Evolutionary conservation across 306 rosid genomes (phyloP), one percentile per base, ranked within the genome.

Genomic region (Sphenostylis stenocarpa): DNA sequence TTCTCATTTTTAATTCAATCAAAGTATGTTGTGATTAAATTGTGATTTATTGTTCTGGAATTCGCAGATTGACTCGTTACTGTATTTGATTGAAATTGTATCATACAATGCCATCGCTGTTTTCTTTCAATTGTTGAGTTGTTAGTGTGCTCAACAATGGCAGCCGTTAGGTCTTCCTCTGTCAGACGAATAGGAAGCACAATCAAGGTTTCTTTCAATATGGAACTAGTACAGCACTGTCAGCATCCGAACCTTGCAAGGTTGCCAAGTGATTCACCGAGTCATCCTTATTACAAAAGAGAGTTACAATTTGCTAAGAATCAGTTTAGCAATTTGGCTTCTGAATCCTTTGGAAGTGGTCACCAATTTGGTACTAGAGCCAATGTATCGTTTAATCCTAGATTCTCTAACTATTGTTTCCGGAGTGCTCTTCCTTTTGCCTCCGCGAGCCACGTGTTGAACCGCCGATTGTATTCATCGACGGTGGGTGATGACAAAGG

Each of bases 401-500:
- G 83, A 68, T 67, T 70, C 1, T 77, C 88, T 34, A 31, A 72
- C 36, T 82, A 75, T 31, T 43, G 43, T 36, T 63, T 45, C 29
- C 53, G 77, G 55, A 78, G 67, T 60, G 49, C 68, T 56, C 39
- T 84, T 82, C 85, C 86, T 41, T 84, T 81, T 44, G 38, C 73
- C 23, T 86, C 73, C n/a, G 19, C 36, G 21, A 66, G 65, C 60
- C 60, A 49, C 11, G 5, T 82, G 23, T 80, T 84, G 80, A 86
- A 58, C 49, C 33, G 31, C 12, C 86, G 91, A 38, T 74, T 72
- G 1, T 95, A 71, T 80, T 88, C 87, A 0, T 87, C 90, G 0
- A 79, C 85, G 23, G 72, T 80, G 15, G 67, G 89, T 66, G 83
- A 88, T 69, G 83, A 84, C 56, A 88, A 84, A 68, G 89, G 77